A percentile compares a stretch with the other conserved stretches of the same genome.
phyloP scores from a whole-genome alignment of 2,329 filamentous ascomycete species.

The Emergomyces orientalis region DNA sequence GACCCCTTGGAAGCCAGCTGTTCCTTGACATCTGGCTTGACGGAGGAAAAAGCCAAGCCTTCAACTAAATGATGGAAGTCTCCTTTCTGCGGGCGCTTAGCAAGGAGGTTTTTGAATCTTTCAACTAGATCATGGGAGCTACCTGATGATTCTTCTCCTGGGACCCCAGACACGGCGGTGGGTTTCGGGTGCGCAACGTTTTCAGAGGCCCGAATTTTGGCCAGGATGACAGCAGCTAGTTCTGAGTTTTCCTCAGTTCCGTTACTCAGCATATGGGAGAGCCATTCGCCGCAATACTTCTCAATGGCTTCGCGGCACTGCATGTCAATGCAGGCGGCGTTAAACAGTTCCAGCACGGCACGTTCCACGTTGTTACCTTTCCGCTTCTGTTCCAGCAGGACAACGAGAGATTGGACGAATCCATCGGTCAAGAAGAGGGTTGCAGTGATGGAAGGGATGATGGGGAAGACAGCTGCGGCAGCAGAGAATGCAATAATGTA shows the following conservation, averaged over 20 bases:
- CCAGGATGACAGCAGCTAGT: slow-evolving; percentile 62
- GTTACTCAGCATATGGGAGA: slow-evolving; percentile 72
- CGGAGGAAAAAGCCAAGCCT: slow-evolving; percentile 81
- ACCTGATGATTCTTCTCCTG: slow-evolving; percentile 32
- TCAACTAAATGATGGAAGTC: slow-evolving; percentile 73
- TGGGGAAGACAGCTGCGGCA: slow-evolving; percentile 77
- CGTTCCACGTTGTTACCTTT: slow-evolving; percentile 81
- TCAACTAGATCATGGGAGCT: slow-evolving; percentile 46
- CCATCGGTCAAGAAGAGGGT: slow-evolving; percentile 79
- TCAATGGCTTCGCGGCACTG: slow-evolving; percentile 73
- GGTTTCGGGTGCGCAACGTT: slow-evolving; percentile 16
- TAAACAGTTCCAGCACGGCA: slow-evolving; percentile 78
- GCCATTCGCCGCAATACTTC: slow-evolving; percentile 77
- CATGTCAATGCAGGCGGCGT: slow-evolving; percentile 79
- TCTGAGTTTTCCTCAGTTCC: slow-evolving; percentile 48
- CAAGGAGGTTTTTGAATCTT: slow-evolving; percentile 44
- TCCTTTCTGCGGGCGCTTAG: slow-evolving; percentile 29
- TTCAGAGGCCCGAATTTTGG: slow-evolving; percentile 47
- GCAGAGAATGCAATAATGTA: slow-evolving; percentile 88
- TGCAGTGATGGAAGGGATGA: slow-evolving; percentile 65
- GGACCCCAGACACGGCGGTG: slow-evolving; percentile 26
- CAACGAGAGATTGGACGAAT: slow-evolving; percentile 68
- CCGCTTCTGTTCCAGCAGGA: slow-evolving; percentile 67
- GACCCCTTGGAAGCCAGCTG: slow-evolving; percentile 60
- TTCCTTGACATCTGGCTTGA: slow-evolving; percentile 79